Base-by-base conservation (phyloP, 2,329 filamentous ascomycete genomes). In the Fusarium luffae region DNA sequence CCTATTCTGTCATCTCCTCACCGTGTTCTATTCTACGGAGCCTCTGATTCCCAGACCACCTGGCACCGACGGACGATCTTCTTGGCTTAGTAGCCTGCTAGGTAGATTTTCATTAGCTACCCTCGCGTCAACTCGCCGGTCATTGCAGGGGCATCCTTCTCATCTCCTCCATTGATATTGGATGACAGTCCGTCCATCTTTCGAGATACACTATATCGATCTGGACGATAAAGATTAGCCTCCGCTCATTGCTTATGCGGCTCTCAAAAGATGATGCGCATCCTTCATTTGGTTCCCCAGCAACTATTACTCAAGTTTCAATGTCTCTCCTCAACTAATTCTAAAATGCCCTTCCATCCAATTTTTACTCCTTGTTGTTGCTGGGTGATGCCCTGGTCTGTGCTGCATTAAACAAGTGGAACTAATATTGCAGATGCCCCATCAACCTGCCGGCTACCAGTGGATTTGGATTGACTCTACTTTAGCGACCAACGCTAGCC, bases 391-490 rank as follows among this genome's bases (percentile, higher is more conserved):
- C 34, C 63, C 60, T 77, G 75, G 75, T 61, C 75, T 68, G 74
- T 77, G 75, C 75, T 63, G 60, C 59, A 69, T 70, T 73, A 76
- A 77, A 75, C 69, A 74, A 77, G 75, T 76, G 75, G 75, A 73
- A 56, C 75, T 76, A 72, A 77, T 75, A 77, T 77, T 74, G 64
- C 73, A 76, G 66, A 72, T 65, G 51, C 68, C 59, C 69, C 66
- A 44, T 74, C 58, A 44, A 69, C 64, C 61, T 73, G 65, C 66
- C 70, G 61, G 61, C 67, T 65, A 46, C 59, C 56, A 63, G 67
- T 70, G 67, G 67, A 64, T 63, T 69, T 70, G 67, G 63, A 60
- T 66, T 66, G 68, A 67, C 54, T 61, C 63, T 69, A 48, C 52
- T 50, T 56, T 56, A 59, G 54, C 57, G 60, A 63, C 54, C 63